Percentiles rank a stretch among this genome's conserved stretches.
phyloP scores from a whole-genome alignment of 441 rosid species.

The Lepidium campestre region DNA sequence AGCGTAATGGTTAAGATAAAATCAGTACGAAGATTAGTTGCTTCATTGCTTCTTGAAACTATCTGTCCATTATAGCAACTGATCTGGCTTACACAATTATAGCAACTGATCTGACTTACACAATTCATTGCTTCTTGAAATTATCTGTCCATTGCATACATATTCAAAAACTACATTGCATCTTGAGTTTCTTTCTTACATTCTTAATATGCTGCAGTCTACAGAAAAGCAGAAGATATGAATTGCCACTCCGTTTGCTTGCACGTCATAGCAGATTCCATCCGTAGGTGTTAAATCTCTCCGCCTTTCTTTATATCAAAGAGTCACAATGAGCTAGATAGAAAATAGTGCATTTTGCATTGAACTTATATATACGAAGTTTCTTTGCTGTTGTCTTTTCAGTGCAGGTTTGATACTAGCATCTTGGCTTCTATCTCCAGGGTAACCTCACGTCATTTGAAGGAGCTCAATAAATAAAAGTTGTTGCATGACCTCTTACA shows the following conservation, averaged over 20 bases:
- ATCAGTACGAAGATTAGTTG: not conserved
- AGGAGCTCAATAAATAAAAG: not conserved
- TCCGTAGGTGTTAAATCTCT: conserved; percentile 62
- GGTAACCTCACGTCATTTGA: conserved; percentile 43
- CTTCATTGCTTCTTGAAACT: too few relatives aligned
- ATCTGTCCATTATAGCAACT: too few relatives aligned
- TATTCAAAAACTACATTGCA: not conserved
- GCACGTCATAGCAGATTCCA: conserved; percentile 92
- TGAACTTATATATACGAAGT: conserved; percentile 20
- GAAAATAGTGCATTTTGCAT: not conserved
- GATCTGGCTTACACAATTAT: not conserved
- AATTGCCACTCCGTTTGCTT: conserved; percentile 90
- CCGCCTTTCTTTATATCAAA: conserved; percentile 7
- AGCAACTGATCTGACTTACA: too few relatives aligned
- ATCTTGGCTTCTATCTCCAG: conserved; percentile 89
- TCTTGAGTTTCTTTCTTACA: not conserved
- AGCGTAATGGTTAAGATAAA: not conserved
- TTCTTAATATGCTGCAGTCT: conserved; percentile 47
- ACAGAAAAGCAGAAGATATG: conserved; percentile 96
- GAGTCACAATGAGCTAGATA: not conserved
- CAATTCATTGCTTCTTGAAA: not conserved
- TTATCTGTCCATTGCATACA: not conserved
- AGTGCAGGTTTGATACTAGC: conserved; percentile 98
- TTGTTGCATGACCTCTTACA: conserved; percentile 13
- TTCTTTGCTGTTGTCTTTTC: conserved; percentile 38